A percentile compares a stretch with the other conserved stretches of the same genome.
phyloP scores from a whole-genome alignment of 768 basidiomycete species.

The Tulasnella sp. region DNA sequence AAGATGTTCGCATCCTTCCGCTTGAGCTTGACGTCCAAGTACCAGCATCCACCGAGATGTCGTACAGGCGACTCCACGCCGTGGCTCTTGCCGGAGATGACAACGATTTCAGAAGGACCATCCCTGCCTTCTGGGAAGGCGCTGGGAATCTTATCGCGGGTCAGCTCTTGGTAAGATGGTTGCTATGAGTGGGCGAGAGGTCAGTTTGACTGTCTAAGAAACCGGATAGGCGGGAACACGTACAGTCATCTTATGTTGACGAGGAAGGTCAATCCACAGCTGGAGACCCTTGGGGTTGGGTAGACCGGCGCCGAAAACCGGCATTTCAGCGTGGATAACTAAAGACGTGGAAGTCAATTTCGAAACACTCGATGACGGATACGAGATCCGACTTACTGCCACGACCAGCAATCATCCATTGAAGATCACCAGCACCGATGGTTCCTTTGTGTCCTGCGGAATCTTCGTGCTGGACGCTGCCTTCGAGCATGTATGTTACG shows the following conservation, averaged over 20 bases:
- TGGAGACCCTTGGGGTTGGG: conserved; percentile 80
- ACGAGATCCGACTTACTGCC: conserved; percentile 41
- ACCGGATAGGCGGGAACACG: background rate
- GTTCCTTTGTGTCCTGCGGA: conserved; percentile 64
- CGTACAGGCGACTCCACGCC: conserved; percentile 82
- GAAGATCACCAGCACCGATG: conserved; percentile 65
- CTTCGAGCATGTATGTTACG: conserved; percentile 84
- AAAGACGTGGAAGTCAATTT: background rate
- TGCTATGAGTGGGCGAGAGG: conserved; percentile 36
- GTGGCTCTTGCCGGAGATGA: conserved; percentile 85
- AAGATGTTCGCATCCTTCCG: conserved; percentile 55
- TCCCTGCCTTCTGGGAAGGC: conserved; percentile 64
- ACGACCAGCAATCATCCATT: conserved; percentile 65
- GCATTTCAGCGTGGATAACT: conserved; percentile 77
- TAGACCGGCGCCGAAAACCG: conserved; percentile 57
- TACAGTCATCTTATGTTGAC: conserved; percentile 63
- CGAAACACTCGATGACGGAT: background rate
- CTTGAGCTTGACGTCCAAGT: conserved; percentile 67
- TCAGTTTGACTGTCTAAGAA: background rate
- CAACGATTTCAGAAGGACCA: conserved; percentile 63
- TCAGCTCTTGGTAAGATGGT: conserved; percentile 69
- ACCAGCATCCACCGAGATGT: conserved; percentile 92
- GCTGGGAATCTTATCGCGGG: conserved; percentile 49
- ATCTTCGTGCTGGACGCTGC: conserved; percentile 75
- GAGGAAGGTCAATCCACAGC: conserved; percentile 50